Percentiles rank a stretch among this genome's conserved stretches.
These are phyloP conservation scores for Populus hybrid DNA, from an alignment of 441 rosid genomes.

Conservation along the genomic window DNA sequence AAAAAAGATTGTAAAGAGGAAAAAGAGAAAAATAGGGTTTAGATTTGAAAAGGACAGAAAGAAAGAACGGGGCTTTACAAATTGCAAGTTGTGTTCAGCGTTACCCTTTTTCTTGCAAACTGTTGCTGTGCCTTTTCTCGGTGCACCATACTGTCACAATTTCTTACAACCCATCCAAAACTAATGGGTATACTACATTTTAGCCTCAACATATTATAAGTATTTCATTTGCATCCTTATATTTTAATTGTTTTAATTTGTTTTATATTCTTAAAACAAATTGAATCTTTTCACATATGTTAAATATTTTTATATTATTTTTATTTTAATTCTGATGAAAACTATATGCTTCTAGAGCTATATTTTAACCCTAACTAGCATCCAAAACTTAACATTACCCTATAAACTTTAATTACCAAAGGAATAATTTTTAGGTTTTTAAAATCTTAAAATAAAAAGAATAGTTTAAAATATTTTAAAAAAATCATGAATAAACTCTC, in stretches of 20 bases:
- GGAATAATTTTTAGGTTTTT: too few species aligned
- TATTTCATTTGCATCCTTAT: neutral
- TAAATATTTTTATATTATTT: too few species aligned
- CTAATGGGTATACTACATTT: neutral
- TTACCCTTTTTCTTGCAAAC: neutral
- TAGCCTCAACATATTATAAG: neutral
- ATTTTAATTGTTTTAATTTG: too few species aligned
- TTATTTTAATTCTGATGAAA: too few species aligned
- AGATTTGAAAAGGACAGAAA: slow-evolving; percentile 4
- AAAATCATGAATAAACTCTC: neutral
- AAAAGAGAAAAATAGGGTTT: neutral
- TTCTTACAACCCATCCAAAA: neutral
- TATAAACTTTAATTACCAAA: too few species aligned
- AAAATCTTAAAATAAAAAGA: too few species aligned
- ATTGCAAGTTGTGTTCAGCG: neutral
- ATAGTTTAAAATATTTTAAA: too few species aligned
- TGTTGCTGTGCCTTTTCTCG: neutral
- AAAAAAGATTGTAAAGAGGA: too few species aligned
- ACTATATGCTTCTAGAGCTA: too few species aligned
- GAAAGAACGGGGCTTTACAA: neutral
- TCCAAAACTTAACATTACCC: too few species aligned
- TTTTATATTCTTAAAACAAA: neutral
- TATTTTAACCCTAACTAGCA: too few species aligned
- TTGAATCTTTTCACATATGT: too few species aligned
- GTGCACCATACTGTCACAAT: neutral